phyloP scores from a whole-genome alignment of 257 asterid species.

The Forsythia viridissima region DNA sequence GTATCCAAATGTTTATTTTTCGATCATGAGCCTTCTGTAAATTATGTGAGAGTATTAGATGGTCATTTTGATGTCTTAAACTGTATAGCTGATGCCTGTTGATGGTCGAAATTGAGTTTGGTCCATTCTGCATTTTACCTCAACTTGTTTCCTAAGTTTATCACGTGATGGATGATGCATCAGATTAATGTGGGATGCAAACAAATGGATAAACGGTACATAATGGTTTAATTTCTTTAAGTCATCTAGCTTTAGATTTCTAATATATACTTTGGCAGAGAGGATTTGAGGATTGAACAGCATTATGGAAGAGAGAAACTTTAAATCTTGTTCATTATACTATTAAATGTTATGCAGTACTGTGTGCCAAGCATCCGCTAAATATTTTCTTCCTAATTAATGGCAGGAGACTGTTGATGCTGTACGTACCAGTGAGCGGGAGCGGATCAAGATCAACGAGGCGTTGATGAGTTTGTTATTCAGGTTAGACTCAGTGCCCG shows the following conservation, averaged over 20 bases:
- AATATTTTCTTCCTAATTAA: not conserved
- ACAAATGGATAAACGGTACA: not conserved
- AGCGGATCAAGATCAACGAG: conserved; percentile 77
- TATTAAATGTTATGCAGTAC: not conserved
- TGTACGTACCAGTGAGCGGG: conserved; percentile 65
- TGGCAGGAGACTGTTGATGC: conserved; percentile 94
- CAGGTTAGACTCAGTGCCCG: conserved; percentile 87
- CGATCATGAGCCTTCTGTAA: not conserved
- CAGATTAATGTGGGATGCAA: not conserved
- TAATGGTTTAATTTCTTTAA: not conserved
- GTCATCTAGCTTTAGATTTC: too few species aligned
- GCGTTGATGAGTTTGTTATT: conserved; percentile 73
- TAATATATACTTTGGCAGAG: not conserved
- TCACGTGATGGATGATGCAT: not conserved
- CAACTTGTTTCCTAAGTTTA: not conserved
- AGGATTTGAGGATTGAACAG: not conserved
- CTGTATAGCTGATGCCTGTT: not conserved
- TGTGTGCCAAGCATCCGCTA: not conserved
- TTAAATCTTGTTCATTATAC: too few species aligned
- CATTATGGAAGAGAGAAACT: not conserved
- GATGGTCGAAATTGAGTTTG: not conserved
- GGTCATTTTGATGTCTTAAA: not conserved
- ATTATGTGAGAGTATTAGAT: not conserved
- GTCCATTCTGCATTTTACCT: not conserved
- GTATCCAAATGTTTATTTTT: not conserved